Percentiles rank a stretch among this genome's conserved stretches.
phyloP scores from a whole-genome alignment of 257 asterid genomes.

The Gardenia jasminoides region DNA sequence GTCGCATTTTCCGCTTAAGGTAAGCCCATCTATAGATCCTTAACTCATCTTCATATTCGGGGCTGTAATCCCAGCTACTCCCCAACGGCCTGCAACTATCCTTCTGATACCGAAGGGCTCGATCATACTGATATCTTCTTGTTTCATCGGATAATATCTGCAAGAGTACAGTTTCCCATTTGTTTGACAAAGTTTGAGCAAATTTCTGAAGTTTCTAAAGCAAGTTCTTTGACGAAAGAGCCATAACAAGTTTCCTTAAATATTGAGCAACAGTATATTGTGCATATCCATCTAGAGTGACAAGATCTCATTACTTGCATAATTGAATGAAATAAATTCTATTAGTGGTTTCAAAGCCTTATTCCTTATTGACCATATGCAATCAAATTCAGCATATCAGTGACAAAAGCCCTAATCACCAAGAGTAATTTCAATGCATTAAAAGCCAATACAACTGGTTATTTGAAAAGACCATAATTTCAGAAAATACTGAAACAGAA shows the following conservation, averaged over 20 bases:
- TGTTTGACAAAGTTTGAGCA: not conserved
- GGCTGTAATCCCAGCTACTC: constrained; percentile 40
- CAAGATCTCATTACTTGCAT: not conserved
- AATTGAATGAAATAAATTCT: too few relatives aligned
- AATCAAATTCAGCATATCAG: not conserved
- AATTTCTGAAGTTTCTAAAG: not conserved
- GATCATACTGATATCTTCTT: constrained; percentile 63
- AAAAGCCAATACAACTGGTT: not conserved
- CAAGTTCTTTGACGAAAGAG: not conserved
- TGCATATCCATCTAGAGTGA: too few relatives aligned
- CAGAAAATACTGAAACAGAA: not conserved
- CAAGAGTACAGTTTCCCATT: constrained; percentile 10
- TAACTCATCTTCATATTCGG: constrained; percentile 46
- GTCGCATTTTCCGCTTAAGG: constrained; percentile 50
- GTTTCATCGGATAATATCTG: constrained; percentile 68
- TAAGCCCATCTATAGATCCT: constrained; percentile 72
- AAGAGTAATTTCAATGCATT: not conserved
- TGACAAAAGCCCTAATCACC: not conserved
- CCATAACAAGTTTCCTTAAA: not conserved
- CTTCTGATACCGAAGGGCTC: constrained; percentile 43
- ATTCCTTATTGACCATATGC: not conserved
- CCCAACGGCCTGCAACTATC: constrained; percentile 34
- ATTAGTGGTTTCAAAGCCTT: not conserved
- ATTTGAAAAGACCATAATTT: not conserved
- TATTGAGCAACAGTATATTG: not conserved